Evolutionary conservation across 495 filamentous ascomycete genomes (phyloP).

Genomic region (Penicillium fimorum): DNA sequence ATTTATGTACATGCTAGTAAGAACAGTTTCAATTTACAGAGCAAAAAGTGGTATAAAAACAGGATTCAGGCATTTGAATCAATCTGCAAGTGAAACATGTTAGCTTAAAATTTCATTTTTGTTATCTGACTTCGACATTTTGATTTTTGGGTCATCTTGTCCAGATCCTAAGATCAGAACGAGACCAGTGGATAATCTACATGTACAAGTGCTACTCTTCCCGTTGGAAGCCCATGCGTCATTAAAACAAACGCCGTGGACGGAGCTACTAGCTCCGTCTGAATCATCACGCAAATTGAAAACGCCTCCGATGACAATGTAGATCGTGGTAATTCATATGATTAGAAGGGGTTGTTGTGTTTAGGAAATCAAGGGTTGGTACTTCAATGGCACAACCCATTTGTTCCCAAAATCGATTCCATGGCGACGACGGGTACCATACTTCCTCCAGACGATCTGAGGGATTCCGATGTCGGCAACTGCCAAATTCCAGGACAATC

Average conservation of each 20-base stretch:
- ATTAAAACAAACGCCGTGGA: slow-evolving; percentile 6
- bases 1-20: too few relatives aligned
- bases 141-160: not conserved
- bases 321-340: slow-evolving; percentile 9
- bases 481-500: slow-evolving; percentile 63
- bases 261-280: not conserved
- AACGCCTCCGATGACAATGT: slow-evolving; percentile 12
- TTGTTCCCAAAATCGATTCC: slow-evolving; percentile 81
- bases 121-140: not conserved
- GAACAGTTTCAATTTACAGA: too few relatives aligned
- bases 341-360: not conserved
- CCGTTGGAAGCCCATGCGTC: not conserved
- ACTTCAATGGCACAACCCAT: slow-evolving; percentile 66
- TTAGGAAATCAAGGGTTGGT: slow-evolving; percentile 26
- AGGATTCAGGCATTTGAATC: too few relatives aligned
- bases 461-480: slow-evolving; percentile 86
- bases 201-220: slow-evolving; percentile 6
- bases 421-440: slow-evolving; percentile 70
- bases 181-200: slow-evolving; percentile 7
- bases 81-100: not conserved
- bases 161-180: not conserved
- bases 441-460: slow-evolving; percentile 80
- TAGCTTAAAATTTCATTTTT: not conserved
- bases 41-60: too few relatives aligned
- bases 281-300: not conserved